A percentile compares a stretch with the other conserved stretches of the same genome.
Evolutionary conservation across 2,329 filamentous ascomycete species (phyloP).

Genomic region (Grosmannia penicillata): DNA sequence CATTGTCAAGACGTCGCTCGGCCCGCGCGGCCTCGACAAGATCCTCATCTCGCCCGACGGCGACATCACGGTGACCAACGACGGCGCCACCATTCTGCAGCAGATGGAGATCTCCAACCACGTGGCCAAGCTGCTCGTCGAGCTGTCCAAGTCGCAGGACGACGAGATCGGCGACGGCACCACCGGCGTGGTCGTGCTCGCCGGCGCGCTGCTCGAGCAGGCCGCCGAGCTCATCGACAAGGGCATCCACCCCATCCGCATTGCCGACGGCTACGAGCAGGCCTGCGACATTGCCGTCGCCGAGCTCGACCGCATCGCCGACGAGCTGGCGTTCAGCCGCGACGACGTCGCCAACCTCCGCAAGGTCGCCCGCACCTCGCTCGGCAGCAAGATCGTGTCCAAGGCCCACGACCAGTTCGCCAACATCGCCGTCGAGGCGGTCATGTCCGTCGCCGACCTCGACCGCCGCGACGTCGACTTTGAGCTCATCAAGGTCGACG

Average conservation of each 20-base stretch:
- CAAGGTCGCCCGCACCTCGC: constrained; percentile 87
- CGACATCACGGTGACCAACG: constrained; percentile 98
- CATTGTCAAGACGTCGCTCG: constrained; percentile 93
- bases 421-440: constrained; percentile 91
- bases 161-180: constrained; percentile 98
- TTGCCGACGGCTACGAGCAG: constrained; percentile 95
- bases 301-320: constrained; percentile 85
- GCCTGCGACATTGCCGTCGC: constrained; percentile 93
- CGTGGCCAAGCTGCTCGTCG: constrained; percentile 90
- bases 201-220: constrained; percentile 88
- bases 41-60: constrained; percentile 97
- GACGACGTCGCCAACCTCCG: constrained; percentile 73
- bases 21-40: constrained; percentile 92
- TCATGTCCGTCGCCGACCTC: constrained; percentile 88
- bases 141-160: constrained; percentile 95
- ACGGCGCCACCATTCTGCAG: constrained; percentile 90
- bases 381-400: constrained; percentile 98
- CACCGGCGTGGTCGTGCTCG: constrained; percentile 91
- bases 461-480: constrained; percentile 97
- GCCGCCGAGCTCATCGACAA: constrained; percentile 98
- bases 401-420: constrained; percentile 98
- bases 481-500: constrained; percentile 97
- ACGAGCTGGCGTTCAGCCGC: constrained; percentile 72
- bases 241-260: constrained; percentile 96
- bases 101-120: constrained; percentile 99